Base-by-base conservation (phyloP, 1,284 basidiomycete species). In the Filobasidium uniguttulatum region DNA sequence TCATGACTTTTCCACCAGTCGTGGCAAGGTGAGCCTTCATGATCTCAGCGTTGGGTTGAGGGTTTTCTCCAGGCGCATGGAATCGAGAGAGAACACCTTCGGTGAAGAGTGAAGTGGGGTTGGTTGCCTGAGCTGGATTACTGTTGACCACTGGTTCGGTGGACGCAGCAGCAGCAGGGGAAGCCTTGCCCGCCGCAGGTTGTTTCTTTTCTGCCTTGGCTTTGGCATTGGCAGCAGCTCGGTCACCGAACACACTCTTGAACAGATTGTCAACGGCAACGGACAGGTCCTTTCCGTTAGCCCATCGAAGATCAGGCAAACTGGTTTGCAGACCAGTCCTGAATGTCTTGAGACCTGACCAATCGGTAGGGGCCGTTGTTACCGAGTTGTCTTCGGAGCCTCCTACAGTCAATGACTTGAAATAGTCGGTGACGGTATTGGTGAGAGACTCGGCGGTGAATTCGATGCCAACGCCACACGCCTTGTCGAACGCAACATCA, bases 11-110 rank as follows among this genome's bases (percentile, higher is more conserved):
- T 12, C 89, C 88, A 23, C 79, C 78, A 0, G 94, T 97, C 15
- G 76, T 77, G 15, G 76, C 75, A 40, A 98, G 73, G 65, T 99
- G 94, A 57, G 80, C 73, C 54, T 88, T 80, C 50, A 83, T 83
- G 53, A 96, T 78, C 52, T 77, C 73, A 6, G 82, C 76, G 55
- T 82, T 76, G 48, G 84, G 78, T 69, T 99, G 94, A 30, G 86
- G 83, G 70, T 97, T 99, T 62, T 77, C 90, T 46, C 94, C 94
- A 8, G 89, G 87, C 62, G 85, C 88, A 68, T 99, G 91, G 35
- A 99, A 81, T 53, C 79, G 75, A 4, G 89, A 89, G 15, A 99
- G 78, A 74, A 96, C 97, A 12, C 94, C 94, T 64, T 94, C 89
- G 55, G 85, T 80, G 65, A 98, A 99, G 48, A 97, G 86, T 15